Conservation (phyloP, 1,139 yeast species). For the Kodamaea anthophila region DNA sequence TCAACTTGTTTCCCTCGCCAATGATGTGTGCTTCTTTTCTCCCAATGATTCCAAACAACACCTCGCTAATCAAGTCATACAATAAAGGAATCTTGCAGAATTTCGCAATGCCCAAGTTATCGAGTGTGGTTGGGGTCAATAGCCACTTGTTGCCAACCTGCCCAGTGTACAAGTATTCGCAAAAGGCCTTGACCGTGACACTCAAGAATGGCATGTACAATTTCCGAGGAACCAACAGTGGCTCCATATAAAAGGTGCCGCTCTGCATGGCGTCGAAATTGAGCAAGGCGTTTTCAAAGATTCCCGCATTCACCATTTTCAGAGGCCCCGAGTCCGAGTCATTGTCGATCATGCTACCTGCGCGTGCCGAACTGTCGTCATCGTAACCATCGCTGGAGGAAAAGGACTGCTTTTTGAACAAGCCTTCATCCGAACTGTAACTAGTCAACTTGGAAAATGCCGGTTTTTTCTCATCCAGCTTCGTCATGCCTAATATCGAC, state of each 20-base stretch:
- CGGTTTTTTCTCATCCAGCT: slow-evolving; percentile 4
- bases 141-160: slow-evolving; percentile 72
- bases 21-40: slow-evolving; percentile 52
- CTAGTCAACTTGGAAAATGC: slow-evolving; percentile 6
- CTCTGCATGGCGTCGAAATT: slow-evolving; percentile 33
- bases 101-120: slow-evolving; percentile 55
- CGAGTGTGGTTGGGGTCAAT: slow-evolving; percentile 60
- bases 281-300: slow-evolving; percentile 27
- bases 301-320: slow-evolving; percentile 6
- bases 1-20: slow-evolving; percentile 32
- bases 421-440: slow-evolving; percentile 11
- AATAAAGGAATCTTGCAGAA: slow-evolving; percentile 61
- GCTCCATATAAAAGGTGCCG: slow-evolving; percentile 42
- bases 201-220: slow-evolving; percentile 64
- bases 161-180: slow-evolving; percentile 72
- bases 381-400: slow-evolving; percentile 11
- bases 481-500: background rate
- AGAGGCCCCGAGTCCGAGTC: slow-evolving; percentile 3
- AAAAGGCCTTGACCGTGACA: slow-evolving; percentile 53
- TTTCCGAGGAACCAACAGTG: slow-evolving; percentile 59
- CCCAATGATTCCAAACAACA: slow-evolving; percentile 62
- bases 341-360: slow-evolving; percentile 3
- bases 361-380: slow-evolving; percentile 7
- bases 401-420: slow-evolving; percentile 3
- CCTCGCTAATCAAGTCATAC: slow-evolving; percentile 63